Evolutionary conservation across 768 basidiomycete genomes (phyloP).

Genomic region (Panaeolus cyanescens): DNA sequence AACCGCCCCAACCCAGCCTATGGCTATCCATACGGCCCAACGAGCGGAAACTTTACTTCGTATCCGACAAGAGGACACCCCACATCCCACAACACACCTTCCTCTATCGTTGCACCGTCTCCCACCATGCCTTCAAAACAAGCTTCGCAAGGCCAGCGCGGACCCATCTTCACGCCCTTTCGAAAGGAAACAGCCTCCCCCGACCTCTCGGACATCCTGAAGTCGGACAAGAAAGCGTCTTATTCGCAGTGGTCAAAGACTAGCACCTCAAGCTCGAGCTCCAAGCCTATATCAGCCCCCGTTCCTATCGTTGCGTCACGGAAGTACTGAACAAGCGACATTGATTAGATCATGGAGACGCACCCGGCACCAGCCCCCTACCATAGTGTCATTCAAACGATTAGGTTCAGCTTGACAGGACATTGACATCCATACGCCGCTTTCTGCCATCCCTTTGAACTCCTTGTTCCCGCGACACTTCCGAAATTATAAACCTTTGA

Average conservation of each 20-base stretch:
- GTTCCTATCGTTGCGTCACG: slow-evolving; percentile 1
- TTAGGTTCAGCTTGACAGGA: background rate
- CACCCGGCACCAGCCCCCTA: background rate
- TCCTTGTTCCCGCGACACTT: slow-evolving; percentile 1
- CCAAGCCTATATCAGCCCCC: background rate
- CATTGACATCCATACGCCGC: background rate
- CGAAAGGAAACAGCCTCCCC: background rate
- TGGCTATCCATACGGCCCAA: background rate
- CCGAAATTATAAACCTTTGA: slow-evolving; percentile 2
- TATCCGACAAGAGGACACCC: background rate
- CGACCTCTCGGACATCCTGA: background rate
- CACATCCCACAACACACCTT: background rate
- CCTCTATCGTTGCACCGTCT: background rate
- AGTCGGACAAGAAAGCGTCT: background rate
- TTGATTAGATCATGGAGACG: slow-evolving; percentile 1
- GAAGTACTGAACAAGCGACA: background rate
- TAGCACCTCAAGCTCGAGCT: background rate
- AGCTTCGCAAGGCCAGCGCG: background rate
- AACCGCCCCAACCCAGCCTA: background rate
- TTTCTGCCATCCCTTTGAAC: background rate
- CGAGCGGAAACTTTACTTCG: background rate
- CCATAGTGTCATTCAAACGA: background rate
- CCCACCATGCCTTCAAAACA: background rate
- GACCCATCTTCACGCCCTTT: background rate
- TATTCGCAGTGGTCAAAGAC: background rate